Conservation (phyloP, 306 rosid species). For the Begonia loranthoides region DNA sequence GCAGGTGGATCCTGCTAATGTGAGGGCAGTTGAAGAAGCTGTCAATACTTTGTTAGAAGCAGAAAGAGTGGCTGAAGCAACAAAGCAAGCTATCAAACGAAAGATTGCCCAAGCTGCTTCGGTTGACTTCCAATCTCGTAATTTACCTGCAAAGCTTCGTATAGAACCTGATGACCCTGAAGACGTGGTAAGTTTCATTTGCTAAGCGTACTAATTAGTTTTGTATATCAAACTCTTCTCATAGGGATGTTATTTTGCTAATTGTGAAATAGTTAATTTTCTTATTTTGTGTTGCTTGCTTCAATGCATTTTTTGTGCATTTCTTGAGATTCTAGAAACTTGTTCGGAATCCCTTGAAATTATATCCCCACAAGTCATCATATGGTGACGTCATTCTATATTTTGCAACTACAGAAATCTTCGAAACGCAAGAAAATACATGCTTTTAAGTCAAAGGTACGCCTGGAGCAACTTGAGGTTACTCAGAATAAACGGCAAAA, state of each 20-base stretch:
- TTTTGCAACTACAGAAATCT: conserved; percentile 42
- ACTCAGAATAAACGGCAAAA: conserved; percentile 94
- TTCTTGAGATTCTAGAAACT: too few relatives aligned
- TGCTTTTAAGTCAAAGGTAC: conserved; percentile 89
- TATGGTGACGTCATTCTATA: conserved; percentile 13
- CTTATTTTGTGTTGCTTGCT: too few relatives aligned
- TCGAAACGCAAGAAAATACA: conserved; percentile 93
- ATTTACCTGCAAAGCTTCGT: conserved; percentile 79
- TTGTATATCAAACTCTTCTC: neutral
- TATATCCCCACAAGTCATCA: neutral
- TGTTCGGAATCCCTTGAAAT: neutral
- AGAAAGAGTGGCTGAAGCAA: conserved; percentile 90
- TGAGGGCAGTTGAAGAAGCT: conserved; percentile 62
- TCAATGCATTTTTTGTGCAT: too few relatives aligned
- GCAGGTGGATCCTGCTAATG: conserved; percentile 93
- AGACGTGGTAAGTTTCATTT: conserved; percentile 62
- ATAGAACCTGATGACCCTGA: conserved; percentile 91
- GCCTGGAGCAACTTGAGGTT: conserved; percentile 95
- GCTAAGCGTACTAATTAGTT: neutral
- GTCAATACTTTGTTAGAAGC: conserved; percentile 80
- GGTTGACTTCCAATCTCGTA: conserved; percentile 66
- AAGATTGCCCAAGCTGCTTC: conserved; percentile 92
- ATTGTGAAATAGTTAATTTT: too few relatives aligned
- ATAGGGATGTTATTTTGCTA: neutral
- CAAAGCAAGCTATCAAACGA: conserved; percentile 87